Evolutionary conservation across 345 rosid genomes (phyloP).

Genomic region (Pistacia atlantica): DNA sequence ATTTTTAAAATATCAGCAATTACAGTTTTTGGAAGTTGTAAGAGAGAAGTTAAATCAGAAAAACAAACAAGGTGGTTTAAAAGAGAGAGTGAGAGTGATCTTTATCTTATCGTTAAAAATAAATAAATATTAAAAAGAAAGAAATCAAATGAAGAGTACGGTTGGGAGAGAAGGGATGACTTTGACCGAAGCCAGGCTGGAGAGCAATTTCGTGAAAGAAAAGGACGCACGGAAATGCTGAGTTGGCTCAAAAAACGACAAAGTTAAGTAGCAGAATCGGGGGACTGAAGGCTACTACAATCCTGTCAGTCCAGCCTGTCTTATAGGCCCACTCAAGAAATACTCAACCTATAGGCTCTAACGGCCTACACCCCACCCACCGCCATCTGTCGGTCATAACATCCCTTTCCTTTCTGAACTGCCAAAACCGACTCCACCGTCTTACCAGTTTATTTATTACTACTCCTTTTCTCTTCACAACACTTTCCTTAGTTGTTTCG

Average conservation of each 20-base stretch:
- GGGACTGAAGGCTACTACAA: conserved; percentile 39
- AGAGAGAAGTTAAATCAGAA: not conserved
- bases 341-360: not conserved
- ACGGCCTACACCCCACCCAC: conserved; percentile 32
- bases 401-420: conserved; percentile 12
- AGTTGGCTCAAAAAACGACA: conserved; percentile 56
- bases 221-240: conserved; percentile 50
- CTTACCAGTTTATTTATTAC: conserved; percentile 11
- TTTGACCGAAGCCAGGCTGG: conserved; percentile 66
- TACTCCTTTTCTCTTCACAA: not conserved
- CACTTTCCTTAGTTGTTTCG: not conserved
- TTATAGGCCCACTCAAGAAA: conserved; percentile 17
- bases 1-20: too few species aligned
- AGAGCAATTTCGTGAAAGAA: conserved; percentile 31
- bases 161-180: conserved; percentile 22
- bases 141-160: conserved; percentile 1
- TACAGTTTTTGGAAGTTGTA: conserved; percentile 30
- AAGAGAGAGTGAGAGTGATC: conserved; percentile 10
- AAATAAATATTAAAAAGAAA: not conserved
- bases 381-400: conserved; percentile 43
- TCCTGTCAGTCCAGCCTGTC: conserved; percentile 62
- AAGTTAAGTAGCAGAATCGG: conserved; percentile 39
- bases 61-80: not conserved
- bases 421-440: conserved; percentile 42
- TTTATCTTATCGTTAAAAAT: not conserved